Conservation (phyloP, 805 yeast genomes). For the Groenewaldozyma salmanticensis region DNA sequence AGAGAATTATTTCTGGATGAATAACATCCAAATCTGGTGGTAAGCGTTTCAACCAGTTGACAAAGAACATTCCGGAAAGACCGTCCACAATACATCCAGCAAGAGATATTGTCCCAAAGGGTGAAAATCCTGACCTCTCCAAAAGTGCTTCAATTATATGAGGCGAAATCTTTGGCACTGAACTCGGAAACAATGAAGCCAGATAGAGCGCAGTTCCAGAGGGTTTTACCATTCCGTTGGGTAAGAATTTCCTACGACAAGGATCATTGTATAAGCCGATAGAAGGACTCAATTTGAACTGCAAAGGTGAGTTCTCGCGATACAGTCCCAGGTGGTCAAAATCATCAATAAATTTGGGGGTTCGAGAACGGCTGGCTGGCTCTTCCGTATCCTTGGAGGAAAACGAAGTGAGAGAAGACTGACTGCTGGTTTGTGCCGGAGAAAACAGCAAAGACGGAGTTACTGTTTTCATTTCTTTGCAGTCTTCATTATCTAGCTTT, state of each 20-base stretch:
- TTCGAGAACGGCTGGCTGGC: no score
- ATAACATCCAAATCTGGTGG: conserved; percentile 7
- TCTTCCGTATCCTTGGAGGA: neutral
- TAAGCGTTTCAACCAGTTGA: conserved; percentile 9
- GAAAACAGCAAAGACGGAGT: neutral
- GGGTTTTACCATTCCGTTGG: neutral
- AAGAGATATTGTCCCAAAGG: conserved; percentile 2
- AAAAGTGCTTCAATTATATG: conserved; percentile 5
- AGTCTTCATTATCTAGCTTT: neutral
- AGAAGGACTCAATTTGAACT: conserved; percentile 3
- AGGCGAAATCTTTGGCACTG: conserved; percentile 5
- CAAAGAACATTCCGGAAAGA: conserved; percentile 10
- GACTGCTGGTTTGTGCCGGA: neutral
- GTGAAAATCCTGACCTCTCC: neutral
- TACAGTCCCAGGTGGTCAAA: neutral
- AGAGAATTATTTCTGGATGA: conserved; percentile 11
- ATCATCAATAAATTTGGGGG: neutral
- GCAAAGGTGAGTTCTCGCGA: conserved; percentile 4
- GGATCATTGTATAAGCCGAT: neutral
- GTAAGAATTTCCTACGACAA: neutral
- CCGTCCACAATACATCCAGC: conserved; percentile 11
- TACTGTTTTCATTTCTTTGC: neutral
- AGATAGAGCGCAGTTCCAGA: conserved; percentile 6
- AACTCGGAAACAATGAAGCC: conserved; percentile 6
- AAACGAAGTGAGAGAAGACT: neutral